Percentiles rank a stretch among this genome's conserved stretches.
Conservation (phyloP, 176 grass and related monocot species). For the Carex scoparia region DNA sequence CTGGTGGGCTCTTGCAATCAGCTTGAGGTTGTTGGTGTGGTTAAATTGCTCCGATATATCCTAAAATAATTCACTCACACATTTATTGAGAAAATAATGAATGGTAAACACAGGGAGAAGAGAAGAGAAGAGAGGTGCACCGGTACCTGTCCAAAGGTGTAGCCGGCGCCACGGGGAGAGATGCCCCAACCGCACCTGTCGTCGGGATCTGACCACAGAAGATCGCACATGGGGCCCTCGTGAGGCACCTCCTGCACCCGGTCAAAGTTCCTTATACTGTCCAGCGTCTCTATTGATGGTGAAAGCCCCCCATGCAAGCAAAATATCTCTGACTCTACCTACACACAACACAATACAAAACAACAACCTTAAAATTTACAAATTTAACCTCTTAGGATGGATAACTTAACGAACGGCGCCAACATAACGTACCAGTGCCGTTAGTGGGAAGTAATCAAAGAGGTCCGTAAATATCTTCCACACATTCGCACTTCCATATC, state of each 20-base stretch:
- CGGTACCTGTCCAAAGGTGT: conserved; percentile 92
- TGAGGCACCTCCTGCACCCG: conserved; percentile 96
- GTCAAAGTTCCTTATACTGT: conserved; percentile 92
- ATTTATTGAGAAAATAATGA: conserved; percentile 22
- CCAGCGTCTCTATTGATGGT: conserved; percentile 88
- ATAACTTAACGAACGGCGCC: neutral
- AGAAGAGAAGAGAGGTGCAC: conserved; percentile 30
- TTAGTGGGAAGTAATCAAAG: conserved; percentile 95
- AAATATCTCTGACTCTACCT: conserved; percentile 99
- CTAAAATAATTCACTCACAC: conserved; percentile 33
- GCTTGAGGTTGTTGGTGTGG: conserved; percentile 83
- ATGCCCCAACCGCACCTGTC: conserved; percentile 97
- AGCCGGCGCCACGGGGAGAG: conserved; percentile 93
- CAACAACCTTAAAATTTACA: neutral
- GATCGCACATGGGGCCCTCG: conserved; percentile 99
- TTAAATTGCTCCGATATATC: conserved; percentile 99
- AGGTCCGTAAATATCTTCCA: conserved; percentile 99
- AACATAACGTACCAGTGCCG: conserved; percentile 62
- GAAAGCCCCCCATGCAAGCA: conserved; percentile 92
- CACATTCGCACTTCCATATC: conserved; percentile 93
- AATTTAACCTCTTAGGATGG: neutral
- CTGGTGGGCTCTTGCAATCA: conserved; percentile 96
- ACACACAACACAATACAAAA: conserved; percentile 5
- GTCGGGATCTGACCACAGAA: conserved; percentile 94
- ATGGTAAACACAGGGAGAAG: neutral